Base-by-base conservation (phyloP, 352 stramenopile species). In the Globisporangium perplexum region DNA sequence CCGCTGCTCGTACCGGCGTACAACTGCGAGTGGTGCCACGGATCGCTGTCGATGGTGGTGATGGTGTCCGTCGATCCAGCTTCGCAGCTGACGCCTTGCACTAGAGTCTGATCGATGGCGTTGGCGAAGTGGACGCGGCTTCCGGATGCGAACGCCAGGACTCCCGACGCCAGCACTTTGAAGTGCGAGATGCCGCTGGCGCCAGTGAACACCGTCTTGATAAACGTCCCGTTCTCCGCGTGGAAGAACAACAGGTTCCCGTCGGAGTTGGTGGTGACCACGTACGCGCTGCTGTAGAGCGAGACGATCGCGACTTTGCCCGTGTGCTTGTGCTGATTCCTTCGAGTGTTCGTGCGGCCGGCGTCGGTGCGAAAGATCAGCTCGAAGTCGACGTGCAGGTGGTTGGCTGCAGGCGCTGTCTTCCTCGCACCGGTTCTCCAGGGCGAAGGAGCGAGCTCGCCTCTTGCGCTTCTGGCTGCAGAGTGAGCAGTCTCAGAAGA, bases 41-140 rank as follows among this genome's bases (percentile, higher is more conserved):
- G 41, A 24, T 77, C 69, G 33, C 56, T 57, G 8, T 66, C 53
- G 1, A 77, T 22, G 23, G 62, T 74, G 4, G 63, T 72, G 45
- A 77, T 74, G 3, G n/a, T 43, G 28, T 65, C 48, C 28, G 43
- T 53, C 11, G 65, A 65, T 8, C 57, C 66, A 6, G 44, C 60
- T 38, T 72, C 59, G 31, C 69, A 77, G 1, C 35, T 23, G 4
- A 44, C 46, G 15, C 72, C 38, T 18, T 23, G 24, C 0, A 74
- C 50, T 17, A 67, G 4, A 1, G 52, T 56, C 6, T 58, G 59
- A 1, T 74, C 57, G 1, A 55, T 26, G 0, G 41, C 51, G 26
- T 77, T 63, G 31, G 65, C 23, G 50, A 77, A 72, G 45, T 65
- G 47, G 41, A 77, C 60, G 8, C 57, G 56, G 8, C 68, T 74